Base-by-base conservation (phyloP, 176 grass and related monocot genomes). In the Carex kokanica region DNA sequence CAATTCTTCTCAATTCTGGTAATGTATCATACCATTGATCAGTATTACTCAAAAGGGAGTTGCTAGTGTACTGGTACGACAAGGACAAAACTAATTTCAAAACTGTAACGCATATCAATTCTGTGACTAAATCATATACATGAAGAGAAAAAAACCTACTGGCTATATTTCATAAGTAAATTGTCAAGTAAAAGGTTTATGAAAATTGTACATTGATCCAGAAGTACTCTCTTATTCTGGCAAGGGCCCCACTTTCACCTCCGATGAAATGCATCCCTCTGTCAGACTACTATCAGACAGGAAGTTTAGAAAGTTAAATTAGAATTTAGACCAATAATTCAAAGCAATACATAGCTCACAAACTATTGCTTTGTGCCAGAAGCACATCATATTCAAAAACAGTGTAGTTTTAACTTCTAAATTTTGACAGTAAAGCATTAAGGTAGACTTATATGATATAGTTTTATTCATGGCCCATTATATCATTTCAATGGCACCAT, bases 201-300 rank as follows among this genome's bases (percentile, higher is more conserved):
- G 20, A 51, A 74, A 74, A 74, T 14, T 72, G 12, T 88, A 85
- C 88, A 80, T 79, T 98, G 86, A 86, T 93, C 95, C 95, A 95
- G 74, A 93, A 95, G 83, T 95, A 98, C 61, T 98, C 95, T 64
- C 88, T 81, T 18, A 94, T 88, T 62, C 95, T 94, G 17, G 70
- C 90, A 8, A 98, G 84, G 52, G 92, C 92, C 36, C 91, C 86
- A 61, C 25, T 90, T 85, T 95, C 95, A 3, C 92, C 95, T 83
- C 92, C 95, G 14, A 84, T 25, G 68, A 94, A 93, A 57, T 47
- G 82, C 87, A 94, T 94, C n/a, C 92, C 95, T 83, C 89, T 88
- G 72, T 93, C 86, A 64, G 31, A 32, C 31, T 32, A 32, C 31
- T 32, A 32, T 32, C 31, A 32, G 31, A 32, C 2, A 32, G 25